Evolutionary conservation across 2,329 filamentous ascomycete genomes (phyloP).

Genomic region (Curvularia verruculosa): DNA sequence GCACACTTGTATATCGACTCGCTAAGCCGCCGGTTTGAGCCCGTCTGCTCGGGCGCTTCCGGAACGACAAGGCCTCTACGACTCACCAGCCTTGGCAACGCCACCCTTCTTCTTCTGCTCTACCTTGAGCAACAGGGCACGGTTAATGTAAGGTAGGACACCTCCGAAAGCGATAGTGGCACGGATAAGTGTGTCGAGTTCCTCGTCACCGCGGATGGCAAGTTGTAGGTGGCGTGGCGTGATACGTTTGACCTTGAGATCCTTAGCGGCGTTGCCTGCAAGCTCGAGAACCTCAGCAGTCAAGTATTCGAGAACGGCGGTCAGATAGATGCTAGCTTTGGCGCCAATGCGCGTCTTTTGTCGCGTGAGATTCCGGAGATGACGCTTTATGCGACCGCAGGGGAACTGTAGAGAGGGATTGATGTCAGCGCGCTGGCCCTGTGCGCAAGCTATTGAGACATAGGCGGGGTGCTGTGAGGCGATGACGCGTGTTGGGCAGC

Average conservation of each 20-base stretch:
- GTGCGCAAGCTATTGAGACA: constrained; percentile 15
- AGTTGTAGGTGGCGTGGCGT: constrained; percentile 97
- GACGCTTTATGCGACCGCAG: constrained; percentile 99
- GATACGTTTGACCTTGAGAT: constrained; percentile 99
- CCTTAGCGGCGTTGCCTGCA: constrained; percentile 97
- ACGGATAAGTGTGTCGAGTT: constrained; percentile 95
- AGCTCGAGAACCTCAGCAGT: constrained; percentile 98
- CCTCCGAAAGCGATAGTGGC: constrained; percentile 98
- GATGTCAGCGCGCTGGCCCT: constrained; percentile 35
- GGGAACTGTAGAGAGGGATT: constrained; percentile 72
- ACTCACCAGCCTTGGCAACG: constrained; percentile 62
- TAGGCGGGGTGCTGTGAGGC: constrained; percentile 30
- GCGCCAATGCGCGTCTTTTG: constrained; percentile 99
- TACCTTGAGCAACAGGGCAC: constrained; percentile 91
- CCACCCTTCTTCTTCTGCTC: constrained; percentile 98
- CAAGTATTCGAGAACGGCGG: constrained; percentile 95
- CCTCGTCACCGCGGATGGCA: constrained; percentile 97
- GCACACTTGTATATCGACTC: constrained; percentile 6
- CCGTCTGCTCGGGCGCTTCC: constrained; percentile 8
- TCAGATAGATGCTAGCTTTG: constrained; percentile 98
- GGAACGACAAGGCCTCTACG: constrained; percentile 19
- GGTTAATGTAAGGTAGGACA: constrained; percentile 98
- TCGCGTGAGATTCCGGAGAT: constrained; percentile 98
- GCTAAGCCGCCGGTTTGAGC: constrained; percentile 4
- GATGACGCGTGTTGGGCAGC: constrained; percentile 26